Evolutionary conservation across 371 early-diverging fungal species (phyloP), one percentile per base, ranked within the genome.

Genomic region (Mucor irregularis): DNA sequence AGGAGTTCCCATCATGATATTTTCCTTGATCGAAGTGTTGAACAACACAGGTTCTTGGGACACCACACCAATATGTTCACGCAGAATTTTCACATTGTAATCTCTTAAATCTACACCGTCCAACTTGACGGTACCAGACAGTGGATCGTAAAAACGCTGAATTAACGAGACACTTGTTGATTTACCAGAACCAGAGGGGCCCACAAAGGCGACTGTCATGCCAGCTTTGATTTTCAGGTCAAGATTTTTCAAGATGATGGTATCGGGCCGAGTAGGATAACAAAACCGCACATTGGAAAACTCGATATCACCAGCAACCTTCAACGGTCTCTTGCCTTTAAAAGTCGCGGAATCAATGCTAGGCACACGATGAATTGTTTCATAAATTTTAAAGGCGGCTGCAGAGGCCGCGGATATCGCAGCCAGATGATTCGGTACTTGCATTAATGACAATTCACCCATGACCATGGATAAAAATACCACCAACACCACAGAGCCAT

Each of bases 1-100:
- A 1, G 69, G 40, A 19, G 75, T 73, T 35, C 91, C 90, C 62
- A 83, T 71, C 21, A 82, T 58, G 19, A 95, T 74, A 70, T 96
- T 96, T 61, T 93, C 85, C 45, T 71, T 66, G 48, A 95, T 86
- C 17, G 90, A 85, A 16, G 83, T 84, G 37, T 89, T 86, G 69
- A 95, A 95, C 17, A 95, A 67, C 16, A 89, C 82, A 19, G 96
- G 96, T 59, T 95, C 95, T 68, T 93, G 93, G 4, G 87, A 80
- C 22, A 96, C 96, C 29, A 93, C 74, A 44, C 92, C 93, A 47
- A 95, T 87, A 43, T 82, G 85, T 44, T 74, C 71, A 16, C 95
- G 89, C n/a, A 93, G 73, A 75, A 82, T 84, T 16, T 76, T 69
- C 4, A 90, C 58, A 60, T 93, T 88, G 40, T 82, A 74, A 5